phyloP scores from a whole-genome alignment of 2,329 filamentous ascomycete species.

The Penicillium concentricum region DNA sequence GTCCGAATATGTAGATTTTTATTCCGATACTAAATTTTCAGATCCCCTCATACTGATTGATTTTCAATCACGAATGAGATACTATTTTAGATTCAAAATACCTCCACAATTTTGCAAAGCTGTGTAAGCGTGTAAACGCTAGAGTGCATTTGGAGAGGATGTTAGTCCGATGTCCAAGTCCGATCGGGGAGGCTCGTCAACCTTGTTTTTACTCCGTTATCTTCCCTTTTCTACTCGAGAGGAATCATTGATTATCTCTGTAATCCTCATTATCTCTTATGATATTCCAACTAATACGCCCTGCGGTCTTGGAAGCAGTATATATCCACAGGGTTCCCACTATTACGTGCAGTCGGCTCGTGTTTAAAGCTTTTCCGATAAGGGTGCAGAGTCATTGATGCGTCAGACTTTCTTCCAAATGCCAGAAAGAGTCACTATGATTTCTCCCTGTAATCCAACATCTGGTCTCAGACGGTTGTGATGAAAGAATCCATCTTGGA shows the following conservation, averaged over 20 bases:
- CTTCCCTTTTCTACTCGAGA: neutral
- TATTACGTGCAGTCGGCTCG: neutral
- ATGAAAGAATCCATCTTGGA: no score
- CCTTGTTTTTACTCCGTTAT: neutral
- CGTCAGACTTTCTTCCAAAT: neutral
- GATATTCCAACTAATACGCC: neutral
- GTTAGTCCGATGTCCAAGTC: neutral
- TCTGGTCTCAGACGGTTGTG: neutral
- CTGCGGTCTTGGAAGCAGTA: constrained; percentile 6
- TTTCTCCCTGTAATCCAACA: neutral
- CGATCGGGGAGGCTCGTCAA: neutral
- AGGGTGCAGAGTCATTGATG: neutral
- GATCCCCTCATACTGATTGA: no score
- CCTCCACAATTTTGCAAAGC: neutral
- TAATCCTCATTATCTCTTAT: neutral
- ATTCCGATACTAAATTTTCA: neutral
- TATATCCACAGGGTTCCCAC: neutral
- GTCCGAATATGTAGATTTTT: neutral
- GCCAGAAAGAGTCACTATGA: neutral
- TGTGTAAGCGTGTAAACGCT: neutral
- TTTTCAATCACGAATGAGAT: neutral
- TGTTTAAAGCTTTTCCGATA: neutral
- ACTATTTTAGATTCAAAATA: neutral
- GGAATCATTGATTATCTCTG: neutral
- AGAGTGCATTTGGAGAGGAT: neutral